A percentile compares a stretch with the other conserved stretches of the same genome.
phyloP scores from a whole-genome alignment of 1,284 basidiomycete species.

The Macrocystidia cucumis region DNA sequence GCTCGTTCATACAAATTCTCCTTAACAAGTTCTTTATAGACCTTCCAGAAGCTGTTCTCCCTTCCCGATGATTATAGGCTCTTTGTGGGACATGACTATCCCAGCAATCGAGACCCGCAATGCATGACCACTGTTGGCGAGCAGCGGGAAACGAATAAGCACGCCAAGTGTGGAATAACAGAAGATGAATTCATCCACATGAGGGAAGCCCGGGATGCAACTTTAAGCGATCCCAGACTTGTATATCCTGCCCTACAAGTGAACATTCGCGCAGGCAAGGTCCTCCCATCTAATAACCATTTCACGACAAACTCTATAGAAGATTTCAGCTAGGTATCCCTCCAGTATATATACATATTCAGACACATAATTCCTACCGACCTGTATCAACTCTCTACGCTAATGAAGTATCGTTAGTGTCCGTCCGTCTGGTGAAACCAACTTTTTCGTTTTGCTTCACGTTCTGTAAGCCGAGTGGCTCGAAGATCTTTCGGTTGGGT shows the following conservation, averaged over 20 bases:
- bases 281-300: no score
- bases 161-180: constrained; percentile 22
- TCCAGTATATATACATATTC: no score
- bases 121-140: constrained; percentile 28
- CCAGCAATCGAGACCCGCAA: constrained; percentile 17
- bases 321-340: no score
- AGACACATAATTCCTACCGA: no score
- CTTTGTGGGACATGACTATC: constrained; percentile 35
- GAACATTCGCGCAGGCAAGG: constrained; percentile 32
- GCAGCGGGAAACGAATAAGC: constrained; percentile 25
- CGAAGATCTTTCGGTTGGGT: constrained; percentile 35
- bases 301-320: no score
- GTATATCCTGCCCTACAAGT: constrained; percentile 32
- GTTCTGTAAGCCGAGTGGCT: constrained; percentile 31
- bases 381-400: no score
- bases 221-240: constrained; percentile 25
- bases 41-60: constrained; percentile 28
- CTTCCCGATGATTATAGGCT: constrained; percentile 27
- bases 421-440: no score
- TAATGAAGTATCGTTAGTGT: no score
- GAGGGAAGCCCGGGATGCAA: constrained; percentile 24
- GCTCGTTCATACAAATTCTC: background rate
- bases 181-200: constrained; percentile 25
- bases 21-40: constrained; percentile 15
- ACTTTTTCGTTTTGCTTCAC: no score